phyloP scores from a whole-genome alignment of 2,329 filamentous ascomycete genomes.

The Alternaria sp. region DNA sequence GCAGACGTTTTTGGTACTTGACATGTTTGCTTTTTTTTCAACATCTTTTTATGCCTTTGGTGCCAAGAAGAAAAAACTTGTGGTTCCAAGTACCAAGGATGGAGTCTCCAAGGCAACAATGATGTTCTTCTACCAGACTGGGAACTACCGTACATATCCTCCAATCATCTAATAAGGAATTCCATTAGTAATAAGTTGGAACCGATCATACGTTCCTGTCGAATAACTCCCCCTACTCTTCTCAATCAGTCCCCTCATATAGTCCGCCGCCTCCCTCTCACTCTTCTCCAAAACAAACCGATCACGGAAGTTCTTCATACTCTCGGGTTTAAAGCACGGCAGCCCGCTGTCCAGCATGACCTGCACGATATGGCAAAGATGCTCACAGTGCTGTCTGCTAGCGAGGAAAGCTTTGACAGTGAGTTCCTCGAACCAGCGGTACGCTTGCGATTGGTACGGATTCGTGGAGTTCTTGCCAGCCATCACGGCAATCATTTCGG shows the following conservation, averaged over 20 bases:
- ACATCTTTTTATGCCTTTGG: too few species aligned
- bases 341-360: constrained; percentile 96
- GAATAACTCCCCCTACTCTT: constrained; percentile 91
- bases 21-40: background rate
- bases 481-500: constrained; percentile 99
- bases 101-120: background rate
- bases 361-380: constrained; percentile 86
- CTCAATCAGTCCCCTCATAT: constrained; percentile 87
- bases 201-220: constrained; percentile 96
- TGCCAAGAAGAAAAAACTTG: background rate
- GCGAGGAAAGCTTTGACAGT: constrained; percentile 96
- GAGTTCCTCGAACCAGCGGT: constrained; percentile 95
- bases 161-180: constrained; percentile 77
- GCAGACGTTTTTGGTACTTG: background rate
- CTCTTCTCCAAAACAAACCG: constrained; percentile 91
- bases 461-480: constrained; percentile 68
- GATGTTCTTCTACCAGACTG: background rate
- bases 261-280: constrained; percentile 92
- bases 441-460: constrained; percentile 75
- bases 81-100: too few species aligned
- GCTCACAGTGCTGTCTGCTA: constrained; percentile 83
- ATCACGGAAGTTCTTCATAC: constrained; percentile 88
- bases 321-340: constrained; percentile 97
- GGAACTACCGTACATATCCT: background rate
- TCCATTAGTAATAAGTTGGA: constrained; percentile 95